Base-by-base conservation (phyloP, 2,329 filamentous ascomycete species). In the Chaetothyriales sp. region DNA sequence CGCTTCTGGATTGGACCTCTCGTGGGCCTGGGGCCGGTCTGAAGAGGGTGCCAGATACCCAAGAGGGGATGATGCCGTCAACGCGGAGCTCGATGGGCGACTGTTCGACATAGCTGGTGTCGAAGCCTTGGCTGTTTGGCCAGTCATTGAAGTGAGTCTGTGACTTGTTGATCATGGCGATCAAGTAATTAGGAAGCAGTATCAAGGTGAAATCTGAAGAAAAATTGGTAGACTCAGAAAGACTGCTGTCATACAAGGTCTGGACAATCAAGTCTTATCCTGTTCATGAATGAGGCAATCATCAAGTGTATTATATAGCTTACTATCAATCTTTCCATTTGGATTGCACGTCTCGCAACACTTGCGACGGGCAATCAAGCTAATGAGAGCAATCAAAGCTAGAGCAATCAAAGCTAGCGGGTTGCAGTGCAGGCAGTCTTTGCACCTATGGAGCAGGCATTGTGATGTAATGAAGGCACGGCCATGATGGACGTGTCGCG, bases 1-100 rank as follows among this genome's bases (percentile, higher is more conserved):
- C 79, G 2, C 73, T 72, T 2, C 77, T 67, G 0, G 78, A 80
- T n/a, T 81, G 72, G 2, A 88, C 68, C 40, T 76, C 75, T 64
- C 77, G 78, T 25, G 77, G 74, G 1, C 85, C 84, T 0, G 85
- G 85, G 0, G 87, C 86, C 0, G 83, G 89, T 20, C 86, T 77
- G 65, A 83, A 90, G 0, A 92, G 73, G 1, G 77, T 73, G 1
- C 87, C 87, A 2, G 83, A 80, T 2, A 80, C 80, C 72, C 85
- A 89, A 1, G 71, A 53, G 1, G 87, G 87, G 48, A 92, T 87
- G 0, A 66, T 65, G 9, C 87, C 87, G 40, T 70, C 73, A 4
- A 90, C 74, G 0, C 63, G 61, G 10, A 90, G 74, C 47, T 81
- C 71, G 3, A 89, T 69, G 0, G 85, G 83, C 0, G 76, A 75